Conservation (phyloP, 768 basidiomycete species). For the Lyophyllum shimeji region DNA sequence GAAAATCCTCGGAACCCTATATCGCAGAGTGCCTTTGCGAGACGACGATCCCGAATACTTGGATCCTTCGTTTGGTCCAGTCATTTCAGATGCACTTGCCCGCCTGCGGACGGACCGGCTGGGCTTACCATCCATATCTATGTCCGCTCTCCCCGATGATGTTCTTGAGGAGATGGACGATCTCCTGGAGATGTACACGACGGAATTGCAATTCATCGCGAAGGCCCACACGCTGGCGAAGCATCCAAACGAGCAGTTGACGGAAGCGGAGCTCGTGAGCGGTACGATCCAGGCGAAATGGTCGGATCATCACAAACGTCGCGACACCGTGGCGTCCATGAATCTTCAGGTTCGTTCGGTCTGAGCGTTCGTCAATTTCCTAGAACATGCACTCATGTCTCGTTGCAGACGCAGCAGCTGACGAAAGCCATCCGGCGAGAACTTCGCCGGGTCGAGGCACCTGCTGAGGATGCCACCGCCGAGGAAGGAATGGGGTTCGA, state of each 20-base stretch:
- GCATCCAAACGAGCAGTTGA: conserved; percentile 30
- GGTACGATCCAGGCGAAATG: conserved; percentile 46
- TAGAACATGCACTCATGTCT: conserved; percentile 9
- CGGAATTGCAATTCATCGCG: conserved; percentile 32
- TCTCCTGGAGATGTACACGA: conserved; percentile 34
- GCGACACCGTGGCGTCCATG: conserved; percentile 40
- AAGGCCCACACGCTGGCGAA: conserved; percentile 35
- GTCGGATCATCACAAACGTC: conserved; percentile 38
- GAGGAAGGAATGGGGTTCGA: conserved; percentile 19
- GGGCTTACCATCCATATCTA: conserved; percentile 27
- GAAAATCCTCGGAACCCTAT: conserved; percentile 44
- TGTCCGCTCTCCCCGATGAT: conserved; percentile 22
- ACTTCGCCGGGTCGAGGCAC: conserved; percentile 19
- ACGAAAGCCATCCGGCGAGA: conserved; percentile 34
- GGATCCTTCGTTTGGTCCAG: conserved; percentile 14
- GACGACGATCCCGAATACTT: conserved; percentile 7
- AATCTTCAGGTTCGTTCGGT: conserved; percentile 38
- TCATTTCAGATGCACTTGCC: conserved; percentile 25
- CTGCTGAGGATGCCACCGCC: conserved; percentile 8
- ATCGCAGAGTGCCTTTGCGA: conserved; percentile 40
- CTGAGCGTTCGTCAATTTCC: background rate
- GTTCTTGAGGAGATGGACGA: conserved; percentile 36
- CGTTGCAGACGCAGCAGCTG: conserved; percentile 36
- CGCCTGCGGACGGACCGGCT: conserved; percentile 26
- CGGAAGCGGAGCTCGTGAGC: conserved; percentile 43